A percentile compares a stretch with the other conserved stretches of the same genome.
phyloP scores from a whole-genome alignment of 2,329 filamentous ascomycete genomes.

The Nemania sp. region DNA sequence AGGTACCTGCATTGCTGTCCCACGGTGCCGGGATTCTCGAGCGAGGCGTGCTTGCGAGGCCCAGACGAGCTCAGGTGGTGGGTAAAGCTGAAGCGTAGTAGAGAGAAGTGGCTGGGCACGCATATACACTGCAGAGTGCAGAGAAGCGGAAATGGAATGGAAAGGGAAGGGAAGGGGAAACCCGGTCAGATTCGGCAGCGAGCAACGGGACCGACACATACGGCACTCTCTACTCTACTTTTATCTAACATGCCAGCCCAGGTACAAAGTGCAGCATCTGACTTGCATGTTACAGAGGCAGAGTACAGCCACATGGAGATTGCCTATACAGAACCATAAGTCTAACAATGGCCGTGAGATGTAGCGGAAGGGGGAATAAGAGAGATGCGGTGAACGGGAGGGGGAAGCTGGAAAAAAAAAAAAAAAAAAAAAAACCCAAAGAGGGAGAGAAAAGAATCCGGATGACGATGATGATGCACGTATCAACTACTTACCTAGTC shows the following conservation, averaged over 20 bases:
- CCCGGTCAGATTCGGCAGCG: background rate
- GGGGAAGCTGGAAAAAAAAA: constrained; percentile 3
- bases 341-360: background rate
- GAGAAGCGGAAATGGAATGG: background rate
- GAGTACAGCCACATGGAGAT: background rate
- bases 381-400: background rate
- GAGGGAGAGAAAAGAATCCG: no score
- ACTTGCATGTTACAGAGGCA: background rate
- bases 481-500: constrained; percentile 12
- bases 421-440: constrained; percentile 11
- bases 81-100: background rate
- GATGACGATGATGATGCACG: constrained; percentile 13
- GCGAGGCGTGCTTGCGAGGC: background rate
- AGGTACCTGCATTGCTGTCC: background rate
- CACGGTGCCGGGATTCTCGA: background rate
- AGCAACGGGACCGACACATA: constrained; percentile 16
- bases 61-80: background rate
- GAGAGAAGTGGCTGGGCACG: no score
- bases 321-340: background rate
- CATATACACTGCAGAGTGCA: background rate
- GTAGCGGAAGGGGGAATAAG: background rate
- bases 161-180: no score
- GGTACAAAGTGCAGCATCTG: no score
- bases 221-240: no score
- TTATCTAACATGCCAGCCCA: background rate